Percentiles rank a stretch among this genome's conserved stretches.
phyloP scores from a whole-genome alignment of 306 rosid species.

The Corylus heterophylla region DNA sequence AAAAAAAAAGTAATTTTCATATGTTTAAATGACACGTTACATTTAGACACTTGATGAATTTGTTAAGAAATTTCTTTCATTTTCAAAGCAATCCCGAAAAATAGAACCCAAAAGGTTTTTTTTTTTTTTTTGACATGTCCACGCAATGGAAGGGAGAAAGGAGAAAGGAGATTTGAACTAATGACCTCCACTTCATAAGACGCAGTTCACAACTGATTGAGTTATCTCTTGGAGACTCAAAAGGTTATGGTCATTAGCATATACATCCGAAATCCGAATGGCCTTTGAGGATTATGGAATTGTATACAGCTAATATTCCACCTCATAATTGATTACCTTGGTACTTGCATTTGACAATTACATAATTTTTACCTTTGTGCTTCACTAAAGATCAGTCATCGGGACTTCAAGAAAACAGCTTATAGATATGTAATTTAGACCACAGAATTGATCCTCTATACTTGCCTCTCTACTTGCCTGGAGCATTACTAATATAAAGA shows the following conservation, averaged over 20 bases:
- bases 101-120: too few species aligned
- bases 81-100: not conserved
- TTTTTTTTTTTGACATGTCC: too few species aligned
- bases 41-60: too few species aligned
- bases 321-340: not conserved
- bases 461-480: not conserved
- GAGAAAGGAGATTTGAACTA: too few species aligned
- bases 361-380: not conserved
- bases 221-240: too few species aligned
- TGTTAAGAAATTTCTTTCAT: not conserved
- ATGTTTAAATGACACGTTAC: too few species aligned
- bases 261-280: not conserved
- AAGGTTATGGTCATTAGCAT: too few species aligned
- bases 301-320: not conserved
- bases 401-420: not conserved
- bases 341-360: not conserved
- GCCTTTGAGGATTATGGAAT: not conserved
- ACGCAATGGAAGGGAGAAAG: too few species aligned
- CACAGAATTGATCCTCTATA: too few species aligned
- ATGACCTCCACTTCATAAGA: too few species aligned
- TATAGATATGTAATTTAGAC: not conserved
- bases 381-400: not conserved
- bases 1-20: too few species aligned
- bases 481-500: not conserved
- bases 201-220: too few species aligned